phyloP scores from a whole-genome alignment of 345 rosid species.

The Eucalyptus polyanthemos region DNA sequence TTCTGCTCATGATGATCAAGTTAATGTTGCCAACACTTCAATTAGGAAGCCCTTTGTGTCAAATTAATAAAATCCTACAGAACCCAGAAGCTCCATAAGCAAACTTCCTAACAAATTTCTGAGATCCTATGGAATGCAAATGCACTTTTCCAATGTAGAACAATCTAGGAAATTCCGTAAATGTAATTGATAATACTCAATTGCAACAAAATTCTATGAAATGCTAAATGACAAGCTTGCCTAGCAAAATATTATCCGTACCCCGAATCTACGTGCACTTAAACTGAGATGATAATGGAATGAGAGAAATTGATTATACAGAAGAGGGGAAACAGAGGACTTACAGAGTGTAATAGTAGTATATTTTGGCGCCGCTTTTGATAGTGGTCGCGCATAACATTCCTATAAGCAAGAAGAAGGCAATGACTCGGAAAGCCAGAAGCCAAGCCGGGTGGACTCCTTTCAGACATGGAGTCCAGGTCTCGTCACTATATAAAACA shows the following conservation, averaged over 20 bases:
- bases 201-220: neutral
- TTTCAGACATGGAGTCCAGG: conserved; percentile 77
- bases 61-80: neutral
- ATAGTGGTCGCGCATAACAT: conserved; percentile 33
- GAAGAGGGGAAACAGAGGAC: neutral
- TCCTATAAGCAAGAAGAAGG: conserved; percentile 50
- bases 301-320: neutral
- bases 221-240: neutral
- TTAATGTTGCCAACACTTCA: neutral
- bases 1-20: neutral
- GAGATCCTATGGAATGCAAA: neutral
- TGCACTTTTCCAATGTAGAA: neutral
- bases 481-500: conserved; percentile 51
- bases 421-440: conserved; percentile 55
- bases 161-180: neutral
- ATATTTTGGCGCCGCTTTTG: conserved; percentile 60
- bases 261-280: neutral
- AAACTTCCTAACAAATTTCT: neutral
- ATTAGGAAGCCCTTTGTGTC: neutral
- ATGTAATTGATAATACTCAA: neutral
- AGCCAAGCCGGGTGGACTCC: conserved; percentile 94
- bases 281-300: neutral
- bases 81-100: neutral
- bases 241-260: neutral
- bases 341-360: conserved; percentile 92